A percentile compares a stretch with the other conserved stretches of the same genome.
Conservation (phyloP, 176 grass and related monocot genomes). For the Oryza officinalis region DNA sequence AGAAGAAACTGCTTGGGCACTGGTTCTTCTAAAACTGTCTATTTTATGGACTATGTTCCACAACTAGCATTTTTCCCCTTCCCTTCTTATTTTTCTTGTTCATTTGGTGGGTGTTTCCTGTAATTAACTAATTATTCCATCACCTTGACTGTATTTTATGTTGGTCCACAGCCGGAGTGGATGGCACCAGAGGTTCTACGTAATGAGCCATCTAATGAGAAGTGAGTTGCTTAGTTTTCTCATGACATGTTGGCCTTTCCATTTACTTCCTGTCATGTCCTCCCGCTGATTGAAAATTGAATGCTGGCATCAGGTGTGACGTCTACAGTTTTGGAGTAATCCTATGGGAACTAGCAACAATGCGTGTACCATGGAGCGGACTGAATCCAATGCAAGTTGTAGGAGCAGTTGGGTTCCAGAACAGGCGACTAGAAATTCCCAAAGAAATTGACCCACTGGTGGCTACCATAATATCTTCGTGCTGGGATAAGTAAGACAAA, state of each 20-base stretch:
- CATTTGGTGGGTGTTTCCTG: background rate
- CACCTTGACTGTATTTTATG: constrained; percentile 24
- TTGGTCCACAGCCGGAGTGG: constrained; percentile 88
- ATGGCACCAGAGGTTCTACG: constrained; percentile 97
- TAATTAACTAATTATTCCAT: constrained; percentile 3
- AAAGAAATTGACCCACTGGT: constrained; percentile 69
- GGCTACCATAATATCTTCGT: constrained; percentile 86
- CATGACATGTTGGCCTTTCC: background rate
- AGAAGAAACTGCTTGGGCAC: background rate
- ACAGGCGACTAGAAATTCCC: constrained; percentile 89
- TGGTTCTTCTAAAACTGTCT: background rate
- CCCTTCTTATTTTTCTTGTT: constrained; percentile 26
- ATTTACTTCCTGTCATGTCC: constrained; percentile 12
- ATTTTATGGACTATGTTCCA: constrained; percentile 3
- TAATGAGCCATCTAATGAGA: constrained; percentile 92
- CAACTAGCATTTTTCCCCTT: background rate
- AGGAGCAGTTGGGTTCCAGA: constrained; percentile 94
- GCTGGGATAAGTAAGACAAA: constrained; percentile 82
- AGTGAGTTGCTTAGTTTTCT: constrained; percentile 59
- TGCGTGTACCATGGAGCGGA: constrained; percentile 88
- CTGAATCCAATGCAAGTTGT: constrained; percentile 99
- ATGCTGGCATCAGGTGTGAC: constrained; percentile 73
- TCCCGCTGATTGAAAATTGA: constrained; percentile 16
- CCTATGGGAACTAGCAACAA: constrained; percentile 92
- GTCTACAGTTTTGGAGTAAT: constrained; percentile 98